phyloP scores from a whole-genome alignment of 2,329 filamentous ascomycete genomes.

The Aureobasidium zeae region DNA sequence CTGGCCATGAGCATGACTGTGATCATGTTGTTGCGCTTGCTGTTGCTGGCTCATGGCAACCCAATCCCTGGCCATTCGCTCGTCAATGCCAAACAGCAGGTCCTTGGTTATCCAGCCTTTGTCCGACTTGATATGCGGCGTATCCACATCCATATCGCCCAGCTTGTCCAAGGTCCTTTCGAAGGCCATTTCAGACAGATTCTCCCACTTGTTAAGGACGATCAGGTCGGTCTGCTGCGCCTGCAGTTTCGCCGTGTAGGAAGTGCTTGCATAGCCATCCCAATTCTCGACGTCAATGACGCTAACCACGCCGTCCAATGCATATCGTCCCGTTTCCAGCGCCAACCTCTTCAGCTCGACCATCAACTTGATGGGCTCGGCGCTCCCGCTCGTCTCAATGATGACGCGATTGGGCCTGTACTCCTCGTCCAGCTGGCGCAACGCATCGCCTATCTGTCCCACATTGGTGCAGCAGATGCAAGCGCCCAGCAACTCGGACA shows the following conservation, averaged over 20 bases:
- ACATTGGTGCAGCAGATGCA: constrained; percentile 99
- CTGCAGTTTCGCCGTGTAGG: constrained; percentile 79
- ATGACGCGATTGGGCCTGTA: constrained; percentile 72
- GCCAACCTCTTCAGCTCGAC: constrained; percentile 79
- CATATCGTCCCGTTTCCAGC: constrained; percentile 59
- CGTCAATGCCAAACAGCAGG: constrained; percentile 80
- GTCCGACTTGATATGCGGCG: constrained; percentile 70
- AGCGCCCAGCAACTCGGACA: constrained; percentile 87
- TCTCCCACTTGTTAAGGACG: constrained; percentile 89
- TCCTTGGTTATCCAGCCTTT: constrained; percentile 69
- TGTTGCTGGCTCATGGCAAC: constrained; percentile 30
- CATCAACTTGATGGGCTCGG: constrained; percentile 73
- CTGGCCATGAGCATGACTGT: constrained; percentile 28
- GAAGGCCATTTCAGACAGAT: constrained; percentile 60
- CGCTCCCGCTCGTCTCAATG: constrained; percentile 83
- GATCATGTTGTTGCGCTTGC: constrained; percentile 28
- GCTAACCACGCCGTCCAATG: constrained; percentile 77
- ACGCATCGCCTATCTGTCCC: constrained; percentile 73
- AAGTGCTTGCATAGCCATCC: constrained; percentile 84
- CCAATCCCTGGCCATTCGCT: constrained; percentile 55
- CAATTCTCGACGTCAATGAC: constrained; percentile 95
- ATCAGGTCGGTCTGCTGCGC: constrained; percentile 84
- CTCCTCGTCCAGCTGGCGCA: constrained; percentile 59
- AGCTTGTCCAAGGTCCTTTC: constrained; percentile 71
- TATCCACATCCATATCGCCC: constrained; percentile 70